Base-by-base conservation (phyloP, 768 basidiomycete species). In the Mycena rosella region DNA sequence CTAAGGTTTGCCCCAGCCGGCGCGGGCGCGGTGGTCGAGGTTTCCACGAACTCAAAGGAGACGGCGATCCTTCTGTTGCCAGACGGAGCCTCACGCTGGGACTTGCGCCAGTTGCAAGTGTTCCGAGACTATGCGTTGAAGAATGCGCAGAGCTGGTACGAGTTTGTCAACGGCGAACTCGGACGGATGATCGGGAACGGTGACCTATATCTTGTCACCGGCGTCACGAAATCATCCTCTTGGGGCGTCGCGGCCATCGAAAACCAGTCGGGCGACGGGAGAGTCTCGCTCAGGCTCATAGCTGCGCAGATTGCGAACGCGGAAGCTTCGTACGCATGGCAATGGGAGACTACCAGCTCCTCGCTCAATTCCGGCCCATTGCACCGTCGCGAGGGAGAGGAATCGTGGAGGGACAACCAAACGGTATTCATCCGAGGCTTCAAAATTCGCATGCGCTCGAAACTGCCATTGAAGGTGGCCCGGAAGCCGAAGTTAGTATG, bases 401-500 rank as follows among this genome's bases (percentile, higher is more conserved):
- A 60, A 29, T 22, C n/a, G 15, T 57, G 58, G 54, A 4, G 13
- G 5, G 42, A 68, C 30, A 71, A 71, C 48, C 70, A 71, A 42
- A 58, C 54, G 1, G 55, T 71, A 9, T 71, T 71, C 32, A 11
- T 71, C 4, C 60, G 66, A 7, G 70, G 70, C n/a, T 71, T 59
- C 52, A 71, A 71, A 22, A 58, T 71, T 26, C 44, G 51, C 1
- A 10, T 67, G n/a, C 24, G 47, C 14, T 2, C 34, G 38, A 17
- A 14, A 3, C 15, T 15, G 8, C 38, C n/a, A n/a, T n/a, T 38
- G 38, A 38, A 17, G 38, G 9, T 7, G 32, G 32, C 32, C 32
- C 32, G 6, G 32, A 34, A 45, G n/a, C 24, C n/a, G n/a, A n/a
- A n/a, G n/a, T n/a, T n/a, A n/a, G n/a, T n/a, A n/a, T n/a, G n/a